A percentile compares a stretch with the other conserved stretches of the same genome.
Evolutionary conservation across 75 land plant genomes (phyloP).

Genomic region (Pseudotsuga menziesii): DNA sequence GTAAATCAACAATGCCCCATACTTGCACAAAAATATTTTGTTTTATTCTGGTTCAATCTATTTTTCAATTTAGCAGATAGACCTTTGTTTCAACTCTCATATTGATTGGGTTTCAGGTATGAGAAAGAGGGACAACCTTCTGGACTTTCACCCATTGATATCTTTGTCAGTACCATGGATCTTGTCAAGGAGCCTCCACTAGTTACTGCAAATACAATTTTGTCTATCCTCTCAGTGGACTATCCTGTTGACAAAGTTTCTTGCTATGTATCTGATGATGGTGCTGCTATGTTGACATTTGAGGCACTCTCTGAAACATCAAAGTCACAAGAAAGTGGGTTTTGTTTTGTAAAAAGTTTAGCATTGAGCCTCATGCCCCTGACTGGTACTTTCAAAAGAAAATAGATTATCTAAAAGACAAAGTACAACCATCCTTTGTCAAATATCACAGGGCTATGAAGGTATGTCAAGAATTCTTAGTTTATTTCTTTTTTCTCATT

Average conservation of each 20-base stretch:
- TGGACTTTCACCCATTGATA: no score
- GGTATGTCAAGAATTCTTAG: no score
- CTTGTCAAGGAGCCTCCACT: constrained; percentile 51
- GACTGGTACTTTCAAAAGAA: no score
- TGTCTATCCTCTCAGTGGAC: no score
- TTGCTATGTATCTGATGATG: constrained; percentile 58
- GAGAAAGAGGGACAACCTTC: no score
- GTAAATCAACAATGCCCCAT: constrained; percentile 14
- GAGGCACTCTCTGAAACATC: constrained; percentile 71
- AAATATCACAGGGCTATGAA: no score
- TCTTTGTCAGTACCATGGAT: constrained; percentile 60
- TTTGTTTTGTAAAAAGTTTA: no score
- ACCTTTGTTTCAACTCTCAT: no score
- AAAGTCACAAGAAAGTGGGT: constrained; percentile 71
- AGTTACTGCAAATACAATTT: constrained; percentile 51
- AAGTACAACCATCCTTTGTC: no score
- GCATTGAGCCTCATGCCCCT: no score
- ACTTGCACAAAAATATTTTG: not conserved
- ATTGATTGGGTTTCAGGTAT: no score
- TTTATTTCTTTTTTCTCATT: constrained; percentile 6
- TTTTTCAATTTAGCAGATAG: not conserved
- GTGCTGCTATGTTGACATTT: constrained; percentile 55
- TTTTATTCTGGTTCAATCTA: not conserved
- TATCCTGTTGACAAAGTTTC: constrained; percentile 49
- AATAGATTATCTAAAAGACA: no score